A percentile compares a stretch with the other conserved stretches of the same genome.
Conservation (phyloP, 257 asterid genomes). For the Leonotis leonurus region DNA sequence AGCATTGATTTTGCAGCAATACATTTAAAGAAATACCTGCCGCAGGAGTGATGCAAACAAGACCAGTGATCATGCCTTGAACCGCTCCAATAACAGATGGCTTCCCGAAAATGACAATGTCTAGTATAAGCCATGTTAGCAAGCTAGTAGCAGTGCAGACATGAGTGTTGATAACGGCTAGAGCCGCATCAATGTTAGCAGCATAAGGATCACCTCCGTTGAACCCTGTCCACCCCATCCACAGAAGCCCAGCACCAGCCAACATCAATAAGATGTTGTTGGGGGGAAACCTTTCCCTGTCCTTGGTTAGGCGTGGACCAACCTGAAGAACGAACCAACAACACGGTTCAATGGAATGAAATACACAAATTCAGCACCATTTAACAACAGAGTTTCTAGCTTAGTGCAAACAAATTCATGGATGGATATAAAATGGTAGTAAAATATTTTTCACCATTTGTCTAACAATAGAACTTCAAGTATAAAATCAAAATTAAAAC, state of each 20-base stretch:
- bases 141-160: not conserved
- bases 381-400: too few relatives aligned
- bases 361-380: too few relatives aligned
- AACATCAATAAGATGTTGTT: not conserved
- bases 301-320: not conserved
- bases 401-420: too few relatives aligned
- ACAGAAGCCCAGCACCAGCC: not conserved
- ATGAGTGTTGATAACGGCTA: not conserved
- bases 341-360: too few relatives aligned
- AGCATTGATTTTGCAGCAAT: too few relatives aligned
- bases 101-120: not conserved
- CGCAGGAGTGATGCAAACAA: not conserved
- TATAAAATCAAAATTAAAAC: too few relatives aligned
- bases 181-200: not conserved
- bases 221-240: conserved; percentile 2
- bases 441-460: too few relatives aligned
- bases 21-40: not conserved
- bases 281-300: not conserved
- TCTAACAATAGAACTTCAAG: too few relatives aligned
- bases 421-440: too few relatives aligned
- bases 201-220: not conserved
- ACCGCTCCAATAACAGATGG: not conserved
- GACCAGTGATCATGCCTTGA: conserved; percentile 1
- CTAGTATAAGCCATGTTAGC: not conserved
- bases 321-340: not conserved